Conservation (phyloP, 2,329 filamentous ascomycete species). For the Coleophoma cylindrospora region DNA sequence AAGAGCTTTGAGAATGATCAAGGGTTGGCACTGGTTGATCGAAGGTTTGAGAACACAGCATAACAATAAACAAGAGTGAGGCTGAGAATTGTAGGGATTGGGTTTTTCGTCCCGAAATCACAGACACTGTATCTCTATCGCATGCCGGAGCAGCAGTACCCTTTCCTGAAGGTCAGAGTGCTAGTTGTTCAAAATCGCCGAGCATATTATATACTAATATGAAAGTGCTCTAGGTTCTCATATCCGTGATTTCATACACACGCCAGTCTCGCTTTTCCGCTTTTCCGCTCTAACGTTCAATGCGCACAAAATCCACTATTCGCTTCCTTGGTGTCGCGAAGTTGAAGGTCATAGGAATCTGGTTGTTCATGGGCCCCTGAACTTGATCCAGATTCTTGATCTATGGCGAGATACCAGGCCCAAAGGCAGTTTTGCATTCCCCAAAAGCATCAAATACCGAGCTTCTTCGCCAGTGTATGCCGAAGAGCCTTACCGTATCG, state of each 20-base stretch:
- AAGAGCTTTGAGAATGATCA: slow-evolving; percentile 50
- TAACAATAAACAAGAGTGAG: slow-evolving; percentile 19
- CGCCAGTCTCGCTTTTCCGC: slow-evolving; percentile 52
- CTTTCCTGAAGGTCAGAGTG: no score
- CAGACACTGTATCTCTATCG: no score
- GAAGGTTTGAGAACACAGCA: no score
- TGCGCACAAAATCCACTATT: slow-evolving; percentile 80
- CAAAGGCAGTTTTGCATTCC: slow-evolving; percentile 23
- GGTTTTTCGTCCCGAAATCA: no score
- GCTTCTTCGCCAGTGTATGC: slow-evolving; percentile 45
- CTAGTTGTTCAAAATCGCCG: slow-evolving; percentile 1
- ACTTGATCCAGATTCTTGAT: slow-evolving; percentile 67
- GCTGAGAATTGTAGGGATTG: slow-evolving; percentile 23
- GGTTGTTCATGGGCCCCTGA: slow-evolving; percentile 78
- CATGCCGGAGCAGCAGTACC: no score
- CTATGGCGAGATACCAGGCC: slow-evolving; percentile 49
- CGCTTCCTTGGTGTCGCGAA: slow-evolving; percentile 43
- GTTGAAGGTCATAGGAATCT: slow-evolving; percentile 57
- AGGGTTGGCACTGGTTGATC: slow-evolving; percentile 49
- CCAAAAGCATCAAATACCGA: slow-evolving; percentile 38
- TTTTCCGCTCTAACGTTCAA: slow-evolving; percentile 86
- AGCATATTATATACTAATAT: not conserved
- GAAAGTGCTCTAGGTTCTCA: no score
- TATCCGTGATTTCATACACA: slow-evolving; percentile 26
- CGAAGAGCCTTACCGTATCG: no score